Evolutionary conservation across 164 flowering plant species (phyloP), one percentile per base, ranked within the genome.

Genomic region (Buxus sempervirens): DNA sequence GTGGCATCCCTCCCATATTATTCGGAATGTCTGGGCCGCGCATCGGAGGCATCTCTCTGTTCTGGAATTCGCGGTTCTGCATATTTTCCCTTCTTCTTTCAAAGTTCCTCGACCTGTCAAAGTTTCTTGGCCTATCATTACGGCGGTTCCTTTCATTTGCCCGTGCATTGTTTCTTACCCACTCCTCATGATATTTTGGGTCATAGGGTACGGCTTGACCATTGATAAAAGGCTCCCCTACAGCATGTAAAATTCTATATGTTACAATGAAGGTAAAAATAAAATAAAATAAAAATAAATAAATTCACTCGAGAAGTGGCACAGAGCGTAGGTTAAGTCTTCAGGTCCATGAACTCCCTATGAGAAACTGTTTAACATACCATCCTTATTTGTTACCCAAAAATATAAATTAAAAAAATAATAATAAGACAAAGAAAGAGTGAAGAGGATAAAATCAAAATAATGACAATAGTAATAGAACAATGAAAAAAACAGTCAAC

Each of bases 191-290:
- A 68, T 89, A 89, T 73, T 91, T 86, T 10, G 51, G 51, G 18
- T 45, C 51, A 45, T 45, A 45, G 1, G 51, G 51, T 1, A 45
- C 51, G 12, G 92, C 92, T 67, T 85, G 70, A 28, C 97, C 97
- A 70, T 91, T 71, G 41, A 91, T 88, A 69, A 91, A 86, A 51
- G 93, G 97, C 67, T 90, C 96, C 38, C 97, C 97, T 91, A 80
- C 15, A 53, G 71, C 26, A 67, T 63, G 41, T 14, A 63, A 58
- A 23, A 54, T 9, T n/a, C n/a, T n/a, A n/a, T n/a, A n/a, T n/a
- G n/a, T n/a, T n/a, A 45, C 12, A 45, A 45, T 4, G 12, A 45
- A 6, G 51, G 2, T 4, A 45, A 5, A 45, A 1, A 45, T 5
- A 15, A 45, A 45, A 54, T 7, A 58, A 24, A n/a, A n/a, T n/a